These are phyloP conservation scores for Trifolium repens DNA, from an alignment of 306 rosid genomes.

Conservation along the genomic window DNA sequence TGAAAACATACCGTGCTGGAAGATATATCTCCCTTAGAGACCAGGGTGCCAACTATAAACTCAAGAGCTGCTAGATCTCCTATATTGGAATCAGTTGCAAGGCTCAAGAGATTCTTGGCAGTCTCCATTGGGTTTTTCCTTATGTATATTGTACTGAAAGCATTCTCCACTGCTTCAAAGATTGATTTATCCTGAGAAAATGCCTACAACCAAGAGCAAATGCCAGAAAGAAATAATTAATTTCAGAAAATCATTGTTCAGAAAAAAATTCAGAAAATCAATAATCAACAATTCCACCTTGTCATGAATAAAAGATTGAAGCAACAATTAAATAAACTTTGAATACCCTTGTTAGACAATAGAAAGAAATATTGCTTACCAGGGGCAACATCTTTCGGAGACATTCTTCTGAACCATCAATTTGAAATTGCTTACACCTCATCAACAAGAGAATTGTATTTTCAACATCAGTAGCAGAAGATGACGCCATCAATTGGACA, in stretches of 20 bases:
- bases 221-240: conserved; percentile 30
- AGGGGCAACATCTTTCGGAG: conserved; percentile 93
- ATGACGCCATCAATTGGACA: conserved; percentile 93
- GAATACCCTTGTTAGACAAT: conserved; percentile 26
- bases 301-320: conserved; percentile 24
- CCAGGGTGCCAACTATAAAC: conserved; percentile 78
- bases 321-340: conserved; percentile 24
- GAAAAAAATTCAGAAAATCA: conserved; percentile 33
- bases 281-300: conserved; percentile 14
- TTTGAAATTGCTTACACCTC: conserved; percentile 97
- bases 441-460: conserved; percentile 88
- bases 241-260: too few relatives aligned
- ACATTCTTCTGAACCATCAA: conserved; percentile 91
- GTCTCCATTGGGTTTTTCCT: conserved; percentile 78
- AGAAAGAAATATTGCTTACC: conserved; percentile 54
- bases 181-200: conserved; percentile 97
- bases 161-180: conserved; percentile 94
- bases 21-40: conserved; percentile 89
- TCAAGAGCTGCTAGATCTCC: conserved; percentile 97
- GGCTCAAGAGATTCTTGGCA: conserved; percentile 76
- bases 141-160: conserved; percentile 81
- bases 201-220: conserved; percentile 58
- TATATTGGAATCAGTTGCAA: conserved; percentile 81
- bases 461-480: conserved; percentile 91
- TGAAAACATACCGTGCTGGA: conserved; percentile 71